These are phyloP conservation scores for Kandelia obovata DNA, from an alignment of 345 rosid genomes.

Conservation along the genomic window DNA sequence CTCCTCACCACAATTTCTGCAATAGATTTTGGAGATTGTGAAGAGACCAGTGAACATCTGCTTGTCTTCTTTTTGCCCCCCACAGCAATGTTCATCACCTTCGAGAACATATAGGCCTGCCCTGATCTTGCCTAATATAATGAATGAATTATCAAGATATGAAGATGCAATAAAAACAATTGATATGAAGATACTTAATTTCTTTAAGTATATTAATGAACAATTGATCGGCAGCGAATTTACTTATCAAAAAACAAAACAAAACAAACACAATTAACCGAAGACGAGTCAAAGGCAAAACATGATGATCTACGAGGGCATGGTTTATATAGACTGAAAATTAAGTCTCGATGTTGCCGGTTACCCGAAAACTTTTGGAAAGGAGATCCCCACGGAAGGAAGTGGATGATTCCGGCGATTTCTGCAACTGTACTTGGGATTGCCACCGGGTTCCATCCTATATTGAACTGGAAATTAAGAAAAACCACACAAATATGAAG, in stretches of 20 bases:
- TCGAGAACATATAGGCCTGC: slow-evolving; percentile 35
- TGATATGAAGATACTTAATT: no score
- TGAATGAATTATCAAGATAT: neutral
- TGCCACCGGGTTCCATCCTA: neutral
- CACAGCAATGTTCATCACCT: slow-evolving; percentile 40
- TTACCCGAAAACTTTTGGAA: slow-evolving; percentile 24
- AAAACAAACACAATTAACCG: no score
- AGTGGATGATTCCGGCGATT: slow-evolving; percentile 33
- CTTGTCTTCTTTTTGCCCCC: slow-evolving; percentile 34
- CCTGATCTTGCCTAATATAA: slow-evolving; percentile 34
- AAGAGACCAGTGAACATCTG: slow-evolving; percentile 27
- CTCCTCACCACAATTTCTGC: slow-evolving; percentile 35
- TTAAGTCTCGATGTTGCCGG: neutral
- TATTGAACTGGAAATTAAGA: no score
- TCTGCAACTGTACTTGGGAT: slow-evolving; percentile 27
- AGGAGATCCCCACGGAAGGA: slow-evolving; percentile 30
- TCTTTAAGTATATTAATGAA: no score
- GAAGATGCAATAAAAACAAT: no score
- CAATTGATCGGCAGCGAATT: neutral
- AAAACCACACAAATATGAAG: no score
- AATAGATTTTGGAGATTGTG: slow-evolving; percentile 28
- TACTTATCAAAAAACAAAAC: neutral
- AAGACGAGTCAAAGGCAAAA: no score
- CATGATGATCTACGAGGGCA: no score
- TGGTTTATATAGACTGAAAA: no score